These are phyloP conservation scores for Rhododendron simsii DNA, from an alignment of 148 eudicot genomes.

Conservation along the genomic window DNA sequence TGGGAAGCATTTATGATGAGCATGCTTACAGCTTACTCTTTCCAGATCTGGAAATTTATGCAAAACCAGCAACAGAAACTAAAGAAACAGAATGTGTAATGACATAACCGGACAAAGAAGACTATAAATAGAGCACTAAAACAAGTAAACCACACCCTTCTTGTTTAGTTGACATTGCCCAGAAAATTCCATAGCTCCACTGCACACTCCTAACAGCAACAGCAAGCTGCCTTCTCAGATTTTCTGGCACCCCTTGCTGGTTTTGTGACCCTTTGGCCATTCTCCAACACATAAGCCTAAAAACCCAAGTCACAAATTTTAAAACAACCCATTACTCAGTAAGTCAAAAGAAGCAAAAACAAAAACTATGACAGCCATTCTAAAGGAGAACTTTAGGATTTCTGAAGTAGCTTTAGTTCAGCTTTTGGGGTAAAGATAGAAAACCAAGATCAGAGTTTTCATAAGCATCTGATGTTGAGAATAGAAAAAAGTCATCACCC, in stretches of 20 bases:
- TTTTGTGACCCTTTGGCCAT: slow-evolving; percentile 19
- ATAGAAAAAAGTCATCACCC: not conserved
- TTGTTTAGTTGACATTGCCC: slow-evolving; percentile 42
- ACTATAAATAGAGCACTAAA: not conserved
- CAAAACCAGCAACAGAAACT: not conserved
- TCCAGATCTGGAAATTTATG: not conserved
- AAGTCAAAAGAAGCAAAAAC: not conserved
- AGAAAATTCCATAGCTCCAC: slow-evolving; percentile 66
- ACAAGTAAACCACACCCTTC: slow-evolving; percentile 28
- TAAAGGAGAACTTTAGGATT: not conserved
- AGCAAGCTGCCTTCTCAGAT: slow-evolving; percentile 37
- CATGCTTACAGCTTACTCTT: not conserved
- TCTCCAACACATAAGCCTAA: slow-evolving; percentile 16
- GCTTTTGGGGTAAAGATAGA: not conserved
- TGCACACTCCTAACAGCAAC: slow-evolving; percentile 50
- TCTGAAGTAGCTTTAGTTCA: not conserved
- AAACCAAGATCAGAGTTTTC: not conserved
- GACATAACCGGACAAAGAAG: not conserved
- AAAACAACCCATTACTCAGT: not conserved
- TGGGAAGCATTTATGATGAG: not conserved
- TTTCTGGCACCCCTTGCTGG: slow-evolving; percentile 32
- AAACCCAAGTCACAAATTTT: not conserved
- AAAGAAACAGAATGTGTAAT: not conserved
- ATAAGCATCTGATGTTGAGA: not conserved
- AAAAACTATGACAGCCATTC: not conserved